Evolutionary conservation across 2,329 filamentous ascomycete genomes (phyloP), one percentile per base, ranked within the genome.

Genomic region (Neoarthrinium moseri): DNA sequence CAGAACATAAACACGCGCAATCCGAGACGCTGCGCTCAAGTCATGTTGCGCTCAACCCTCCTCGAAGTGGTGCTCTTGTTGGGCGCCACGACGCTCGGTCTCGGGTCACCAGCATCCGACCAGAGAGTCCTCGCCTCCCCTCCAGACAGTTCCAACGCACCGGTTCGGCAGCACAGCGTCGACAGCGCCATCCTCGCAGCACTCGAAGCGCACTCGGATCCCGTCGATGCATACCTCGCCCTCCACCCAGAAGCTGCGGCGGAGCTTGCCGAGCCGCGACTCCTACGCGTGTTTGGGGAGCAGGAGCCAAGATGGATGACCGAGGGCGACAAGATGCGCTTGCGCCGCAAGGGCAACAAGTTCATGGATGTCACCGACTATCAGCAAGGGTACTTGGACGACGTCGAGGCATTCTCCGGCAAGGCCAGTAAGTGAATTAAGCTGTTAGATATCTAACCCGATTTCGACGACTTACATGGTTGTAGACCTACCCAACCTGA

Each of bases 311-410:
- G 72, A 69, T 85, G 81, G 79, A 77, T 87, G 35, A 84, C 80
- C 0, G 83, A 87, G 46, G 47, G 86, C 30, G 81, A 89, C 64
- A 90, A 89, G 67, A 84, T 86, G 79, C 75, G 74, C 50, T 67
- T 89, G 37, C 78, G 82, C 55, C 71, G 81, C 55, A 78, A 83
- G 62, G 81, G 83, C 49, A 73, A 78, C 56, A 86, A 83, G 61
- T 89, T 89, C 69, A 84, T 87, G 69, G 86, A 90, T 64, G 81
- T 89, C 52, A 89, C 86, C 11, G 75, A 84, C 47, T 76, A 78
- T 41, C 69, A 75, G 27, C 77, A 82, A 26, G 72, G 80, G 35
- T 65, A 66, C 43, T 43, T 57, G n/a, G 46, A 60, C 8, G 51
- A 56, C 21, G 47, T 46, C 6, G 45, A 47, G 5, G 30, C 53